phyloP scores from a whole-genome alignment of 2,329 filamentous ascomycete genomes.

The Ophioceras dolichostomum region DNA sequence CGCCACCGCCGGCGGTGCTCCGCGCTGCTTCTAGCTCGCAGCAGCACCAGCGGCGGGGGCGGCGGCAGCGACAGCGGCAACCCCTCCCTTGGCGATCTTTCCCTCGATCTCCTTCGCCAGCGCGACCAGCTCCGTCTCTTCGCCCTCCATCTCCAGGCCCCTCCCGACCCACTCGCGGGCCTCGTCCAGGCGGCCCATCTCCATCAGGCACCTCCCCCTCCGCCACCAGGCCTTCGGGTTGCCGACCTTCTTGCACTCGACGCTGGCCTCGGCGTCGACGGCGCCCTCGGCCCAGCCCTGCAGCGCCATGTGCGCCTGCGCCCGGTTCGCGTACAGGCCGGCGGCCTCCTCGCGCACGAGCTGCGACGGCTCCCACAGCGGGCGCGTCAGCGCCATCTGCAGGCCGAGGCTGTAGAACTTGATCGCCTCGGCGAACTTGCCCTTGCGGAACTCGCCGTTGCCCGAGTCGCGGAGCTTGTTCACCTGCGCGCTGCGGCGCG shows the following conservation, averaged over 20 bases:
- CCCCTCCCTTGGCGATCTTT: too few relatives aligned
- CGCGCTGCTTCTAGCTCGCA: too few relatives aligned
- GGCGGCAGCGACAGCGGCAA: neutral
- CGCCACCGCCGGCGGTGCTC: too few relatives aligned
- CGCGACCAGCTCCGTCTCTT: constrained; percentile 49
- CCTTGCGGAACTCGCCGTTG: constrained; percentile 72
- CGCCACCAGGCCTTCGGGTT: constrained; percentile 96
- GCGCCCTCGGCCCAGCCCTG: constrained; percentile 74
- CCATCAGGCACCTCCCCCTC: constrained; percentile 68
- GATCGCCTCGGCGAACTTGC: constrained; percentile 60
- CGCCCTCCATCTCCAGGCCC: constrained; percentile 73
- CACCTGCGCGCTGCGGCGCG: constrained; percentile 79
- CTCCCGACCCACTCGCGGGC: constrained; percentile 65
- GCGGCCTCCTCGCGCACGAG: constrained; percentile 77
- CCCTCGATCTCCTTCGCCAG: constrained; percentile 51
- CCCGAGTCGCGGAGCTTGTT: constrained; percentile 83
- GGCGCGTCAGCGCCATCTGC: constrained; percentile 74
- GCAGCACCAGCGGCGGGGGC: too few relatives aligned
- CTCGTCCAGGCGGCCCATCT: constrained; percentile 85
- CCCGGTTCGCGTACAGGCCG: constrained; percentile 71
- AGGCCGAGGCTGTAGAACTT: constrained; percentile 77
- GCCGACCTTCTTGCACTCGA: constrained; percentile 73
- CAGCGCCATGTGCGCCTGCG: constrained; percentile 78
- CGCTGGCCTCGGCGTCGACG: constrained; percentile 78
- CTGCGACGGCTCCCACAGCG: constrained; percentile 76